Base-by-base conservation (phyloP, 1,284 basidiomycete genomes). In the Microbotryum saponariae region DNA sequence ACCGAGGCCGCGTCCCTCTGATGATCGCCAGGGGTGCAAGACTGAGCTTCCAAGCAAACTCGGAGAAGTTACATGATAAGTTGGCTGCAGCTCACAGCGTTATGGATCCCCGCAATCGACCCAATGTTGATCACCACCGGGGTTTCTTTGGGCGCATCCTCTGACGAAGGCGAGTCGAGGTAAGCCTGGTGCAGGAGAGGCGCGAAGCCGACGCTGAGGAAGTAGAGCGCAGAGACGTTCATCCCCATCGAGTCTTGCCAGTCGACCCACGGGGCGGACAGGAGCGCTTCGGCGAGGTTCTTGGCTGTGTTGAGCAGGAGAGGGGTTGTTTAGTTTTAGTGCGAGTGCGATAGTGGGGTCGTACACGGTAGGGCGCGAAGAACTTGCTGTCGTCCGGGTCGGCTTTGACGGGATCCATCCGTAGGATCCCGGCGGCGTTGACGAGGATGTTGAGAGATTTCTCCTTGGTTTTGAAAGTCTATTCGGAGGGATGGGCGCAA, bases 221-320 rank as follows among this genome's bases (percentile, higher is more conserved):
- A 60, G 49, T 60, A 60, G 46, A 60, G 53, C 21, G 59, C 47
- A 9, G 46, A 31, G 53, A 60, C 54, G 48, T 60, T 55, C 21
- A 47, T 9, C 23, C 31, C 50, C 52, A 55, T 54, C 7, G 42
- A 42, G 8, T 56, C n/a, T 23, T 29, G 23, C 53, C 53, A 60
- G 29, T 50, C 59, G 3, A 21, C 52, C 53, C 53, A 48, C 2
- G 18, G 21, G 3, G 59, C 20, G 1, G 51, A 53, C 20, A 25
- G 31, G 21, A 59, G 45, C 3, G 42, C 18, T n/a, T 46, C 23
- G 5, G 56, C 21, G n/a, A 60, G 50, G 31, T 49, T 20, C 9
- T 47, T 25, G 16, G 51, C 59, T 61, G 31, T 59, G n/a, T 9
- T 44, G 21, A 5, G 9, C 1, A 29, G 33, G 12, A 33, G 14